phyloP scores from a whole-genome alignment of 768 basidiomycete genomes.

The Trichaptum fuscoviolaceum region DNA sequence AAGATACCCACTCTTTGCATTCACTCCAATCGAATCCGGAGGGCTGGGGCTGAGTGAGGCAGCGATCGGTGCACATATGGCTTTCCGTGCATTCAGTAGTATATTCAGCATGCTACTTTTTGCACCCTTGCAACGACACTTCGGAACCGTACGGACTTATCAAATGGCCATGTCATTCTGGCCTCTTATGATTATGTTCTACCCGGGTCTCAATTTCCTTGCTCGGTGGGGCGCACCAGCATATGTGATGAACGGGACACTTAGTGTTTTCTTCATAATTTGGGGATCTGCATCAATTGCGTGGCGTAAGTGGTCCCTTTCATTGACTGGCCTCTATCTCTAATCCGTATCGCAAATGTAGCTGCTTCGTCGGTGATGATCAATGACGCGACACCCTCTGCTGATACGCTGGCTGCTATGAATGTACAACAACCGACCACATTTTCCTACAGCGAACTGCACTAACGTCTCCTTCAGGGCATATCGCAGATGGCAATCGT shows the following conservation, averaged over 20 bases:
- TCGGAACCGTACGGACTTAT: constrained; percentile 11
- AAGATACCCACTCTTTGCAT: constrained; percentile 13
- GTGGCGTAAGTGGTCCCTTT: constrained; percentile 9
- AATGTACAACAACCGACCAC: constrained; percentile 9
- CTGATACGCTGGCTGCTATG: constrained; percentile 12
- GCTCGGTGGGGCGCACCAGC: constrained; percentile 2
- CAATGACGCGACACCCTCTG: constrained; percentile 13
- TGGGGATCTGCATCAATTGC: constrained; percentile 9
- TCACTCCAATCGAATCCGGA: constrained; percentile 13
- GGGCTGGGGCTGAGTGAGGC: constrained; percentile 14
- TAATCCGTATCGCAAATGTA: not conserved
- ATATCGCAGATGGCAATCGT: constrained; percentile 16
- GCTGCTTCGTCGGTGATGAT: constrained; percentile 11
- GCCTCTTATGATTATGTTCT: constrained; percentile 8
- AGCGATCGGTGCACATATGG: constrained; percentile 14
- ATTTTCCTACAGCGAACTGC: not conserved
- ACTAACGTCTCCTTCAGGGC: not conserved
- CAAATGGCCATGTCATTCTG: constrained; percentile 8
- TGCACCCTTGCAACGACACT: constrained; percentile 5
- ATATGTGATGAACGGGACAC: constrained; percentile 3
- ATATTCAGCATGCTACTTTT: constrained; percentile 8
- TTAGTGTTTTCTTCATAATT: constrained; percentile 9
- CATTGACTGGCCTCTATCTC: not conserved
- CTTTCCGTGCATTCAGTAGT: constrained; percentile 11
- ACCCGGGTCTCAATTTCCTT: constrained; percentile 9